These are phyloP conservation scores for Leccinum fibrillosum DNA, from an alignment of 768 basidiomycete genomes.

Conservation along the genomic window DNA sequence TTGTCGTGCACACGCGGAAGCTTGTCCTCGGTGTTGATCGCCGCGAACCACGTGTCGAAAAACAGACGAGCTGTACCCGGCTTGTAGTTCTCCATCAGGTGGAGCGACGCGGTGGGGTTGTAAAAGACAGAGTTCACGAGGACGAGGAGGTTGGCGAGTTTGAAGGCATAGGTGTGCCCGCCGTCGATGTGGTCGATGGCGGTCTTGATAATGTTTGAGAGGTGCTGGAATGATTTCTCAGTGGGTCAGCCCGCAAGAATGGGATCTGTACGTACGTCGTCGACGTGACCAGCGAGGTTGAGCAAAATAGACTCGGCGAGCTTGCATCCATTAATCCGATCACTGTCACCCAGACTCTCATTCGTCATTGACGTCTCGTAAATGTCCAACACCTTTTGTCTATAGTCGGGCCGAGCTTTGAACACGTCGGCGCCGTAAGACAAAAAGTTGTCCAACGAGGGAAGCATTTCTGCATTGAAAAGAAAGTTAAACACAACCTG, in stretches of 20 bases:
- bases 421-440: constrained; percentile 79
- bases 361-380: constrained; percentile 72
- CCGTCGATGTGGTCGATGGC: constrained; percentile 58
- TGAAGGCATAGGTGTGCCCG: constrained; percentile 60
- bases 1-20: constrained; percentile 90
- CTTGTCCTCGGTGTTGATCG: constrained; percentile 54
- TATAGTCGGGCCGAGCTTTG: constrained; percentile 70
- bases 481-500: not conserved
- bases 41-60: constrained; percentile 82
- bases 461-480: constrained; percentile 72
- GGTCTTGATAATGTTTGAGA: constrained; percentile 63
- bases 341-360: constrained; percentile 76
- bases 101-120: constrained; percentile 75
- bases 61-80: constrained; percentile 67
- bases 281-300: constrained; percentile 71
- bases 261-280: constrained; percentile 54
- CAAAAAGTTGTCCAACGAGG: constrained; percentile 84
- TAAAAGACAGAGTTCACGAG: constrained; percentile 81
- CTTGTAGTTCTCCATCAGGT: constrained; percentile 62
- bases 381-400: constrained; percentile 78
- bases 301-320: constrained; percentile 80
- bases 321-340: constrained; percentile 81
- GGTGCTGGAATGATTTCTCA: constrained; percentile 38
- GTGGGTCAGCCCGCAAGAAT: not conserved
- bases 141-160: constrained; percentile 78